Base-by-base conservation (phyloP, 495 filamentous ascomycete genomes). In the Acidomyces sp. region DNA sequence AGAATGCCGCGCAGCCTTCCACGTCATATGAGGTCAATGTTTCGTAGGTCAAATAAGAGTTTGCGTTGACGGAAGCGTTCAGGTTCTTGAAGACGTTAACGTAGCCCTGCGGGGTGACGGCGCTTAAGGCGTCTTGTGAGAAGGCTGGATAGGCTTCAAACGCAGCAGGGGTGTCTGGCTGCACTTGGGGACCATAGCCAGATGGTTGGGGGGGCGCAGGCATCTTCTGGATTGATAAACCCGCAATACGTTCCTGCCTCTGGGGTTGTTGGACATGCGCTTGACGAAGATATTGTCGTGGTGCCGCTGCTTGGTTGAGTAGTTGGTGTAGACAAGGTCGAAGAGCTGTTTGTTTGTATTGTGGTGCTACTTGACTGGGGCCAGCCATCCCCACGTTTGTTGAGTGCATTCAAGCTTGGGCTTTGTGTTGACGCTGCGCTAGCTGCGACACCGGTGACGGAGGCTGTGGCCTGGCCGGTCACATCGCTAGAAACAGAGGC, bases 1-100 rank as follows among this genome's bases (percentile, higher is more conserved):
- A 63, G 13, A 37, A 27, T 13, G 45, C 25, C 16, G 56, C 53
- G 45, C 67, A 71, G 4, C 41, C 44, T n/a, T 38, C 39, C 2
- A 64, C 53, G 37, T 68, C 62, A 47, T 70, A 71, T 9, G 58
- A 48, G 24, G 52, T 37, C 9, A 70, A 52, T 0, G 50, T 55
- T n/a, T 55, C 51, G 41, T 57, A 60, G 3, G 63, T 61, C 11
- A 68, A 47, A 50, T 69, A 71, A n/a, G 51, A 53, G 18, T 59
- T 56, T 6, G 54, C 57, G 19, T 48, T 49, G 24, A 40, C 55
- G 2, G 62, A 55, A 3, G 41, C 64, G 6, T 64, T 41, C 4
- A 66, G 41, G 40, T 63, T 54, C 0, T 25, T 33, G 51, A 66
- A 71, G 12, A 55, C 58, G n/a, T 39, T 36, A 3, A 39, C 52